phyloP scores from a whole-genome alignment of 2,329 filamentous ascomycete genomes.

The Paraphoma sp. region DNA sequence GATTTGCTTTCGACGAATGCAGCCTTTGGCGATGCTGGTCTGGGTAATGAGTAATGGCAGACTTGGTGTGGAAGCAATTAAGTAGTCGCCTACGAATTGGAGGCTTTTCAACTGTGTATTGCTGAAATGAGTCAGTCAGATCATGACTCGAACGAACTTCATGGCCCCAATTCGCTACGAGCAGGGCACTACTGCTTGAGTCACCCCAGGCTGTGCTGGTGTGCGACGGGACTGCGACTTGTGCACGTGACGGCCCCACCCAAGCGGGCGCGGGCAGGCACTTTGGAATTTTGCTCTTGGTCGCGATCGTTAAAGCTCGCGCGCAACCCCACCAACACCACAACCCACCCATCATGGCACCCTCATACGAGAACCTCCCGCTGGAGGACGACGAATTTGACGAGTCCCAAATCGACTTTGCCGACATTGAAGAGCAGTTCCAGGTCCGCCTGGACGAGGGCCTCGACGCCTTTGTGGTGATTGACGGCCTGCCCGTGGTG shows the following conservation, averaged over 20 bases:
- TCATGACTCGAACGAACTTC: background rate
- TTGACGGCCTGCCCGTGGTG: slow-evolving; percentile 91
- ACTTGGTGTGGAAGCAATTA: background rate
- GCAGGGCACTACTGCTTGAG: background rate
- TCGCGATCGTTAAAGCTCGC: slow-evolving; percentile 16
- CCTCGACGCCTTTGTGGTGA: slow-evolving; percentile 93
- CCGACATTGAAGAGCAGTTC: slow-evolving; percentile 91
- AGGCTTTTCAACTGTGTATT: no score
- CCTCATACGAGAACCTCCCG: slow-evolving; percentile 88
- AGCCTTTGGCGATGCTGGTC: background rate
- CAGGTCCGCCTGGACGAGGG: slow-evolving; percentile 96
- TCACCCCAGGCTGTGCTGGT: background rate
- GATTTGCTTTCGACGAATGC: background rate
- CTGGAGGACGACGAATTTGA: slow-evolving; percentile 89
- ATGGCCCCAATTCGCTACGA: no score
- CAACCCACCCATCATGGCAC: slow-evolving; percentile 71
- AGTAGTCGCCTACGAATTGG: background rate
- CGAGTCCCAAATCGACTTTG: slow-evolving; percentile 93
- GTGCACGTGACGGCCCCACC: slow-evolving; percentile 12
- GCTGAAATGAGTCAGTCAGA: background rate
- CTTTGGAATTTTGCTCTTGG: slow-evolving; percentile 31
- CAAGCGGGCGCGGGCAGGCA: slow-evolving; percentile 24
- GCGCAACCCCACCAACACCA: slow-evolving; percentile 24
- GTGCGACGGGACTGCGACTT: no score
- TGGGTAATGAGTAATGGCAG: slow-evolving; percentile 23